Evolutionary conservation across 2,329 filamentous ascomycete species (phyloP), one percentile per base, ranked within the genome.

Genomic region (Ilyonectria destructans): DNA sequence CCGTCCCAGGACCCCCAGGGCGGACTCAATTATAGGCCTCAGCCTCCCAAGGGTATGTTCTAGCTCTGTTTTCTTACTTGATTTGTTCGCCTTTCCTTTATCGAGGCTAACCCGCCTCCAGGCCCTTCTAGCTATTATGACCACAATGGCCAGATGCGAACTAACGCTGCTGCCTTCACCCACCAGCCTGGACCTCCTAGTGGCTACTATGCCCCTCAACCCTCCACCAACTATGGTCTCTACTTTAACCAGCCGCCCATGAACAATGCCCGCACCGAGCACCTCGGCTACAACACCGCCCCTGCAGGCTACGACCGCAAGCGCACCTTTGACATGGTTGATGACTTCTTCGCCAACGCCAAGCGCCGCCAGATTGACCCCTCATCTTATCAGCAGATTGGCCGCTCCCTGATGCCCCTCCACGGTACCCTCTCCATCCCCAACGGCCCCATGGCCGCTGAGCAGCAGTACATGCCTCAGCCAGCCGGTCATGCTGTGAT

Each of bases 311-410:
- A 96, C 77, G 88, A 90, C 73, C 90, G 93, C 77, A 96, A 96
- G 84, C 93, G 95, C 69, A 90, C 90, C n/a, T 93, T 92, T 74
- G 95, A 98, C 77, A 93, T 93, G 66, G 85, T 98, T 67, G 96
- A 97, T 78, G 94, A 97, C 80, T 97, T 98, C 84, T 97, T 98
- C 74, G 94, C 93, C 73, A 94, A 93, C 79, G 91, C 95, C 74
- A 98, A 98, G 87, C 93, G 95, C 76, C 93, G 95, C 77, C 91
- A 95, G 75, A 93, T 98, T 73, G 94, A 98, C 79, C 93, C 95
- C 3, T 88, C 88, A 61, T 96, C 93, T n/a, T 98, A 98, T 82
- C 88, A 92, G 65, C 93, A 97, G 78, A 95, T 99, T 71, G 95
- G 95, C 74, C 94, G 96, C 79, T 92, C 95, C 69, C 88, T 99